These are phyloP conservation scores for Cladosporium sp. DNA, from an alignment of 2,329 filamentous ascomycete genomes.

Conservation along the genomic window DNA sequence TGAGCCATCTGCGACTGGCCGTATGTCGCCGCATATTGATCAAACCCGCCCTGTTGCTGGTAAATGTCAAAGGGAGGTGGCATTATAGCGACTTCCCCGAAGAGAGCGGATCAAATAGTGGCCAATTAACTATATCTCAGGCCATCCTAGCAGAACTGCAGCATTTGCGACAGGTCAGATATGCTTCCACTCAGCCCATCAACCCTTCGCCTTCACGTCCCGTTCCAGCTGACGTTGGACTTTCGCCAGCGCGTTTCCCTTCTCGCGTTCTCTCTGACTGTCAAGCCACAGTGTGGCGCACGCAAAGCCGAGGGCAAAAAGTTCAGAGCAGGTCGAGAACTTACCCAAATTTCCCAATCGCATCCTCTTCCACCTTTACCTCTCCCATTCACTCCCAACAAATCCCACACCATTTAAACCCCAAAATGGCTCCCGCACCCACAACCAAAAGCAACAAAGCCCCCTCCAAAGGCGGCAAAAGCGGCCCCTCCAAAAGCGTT, in stretches of 20 bases:
- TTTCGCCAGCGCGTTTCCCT: neutral
- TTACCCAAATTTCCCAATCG: conserved; percentile 7
- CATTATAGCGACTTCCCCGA: neutral
- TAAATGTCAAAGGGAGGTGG: conserved; percentile 4
- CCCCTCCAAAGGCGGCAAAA: conserved; percentile 6
- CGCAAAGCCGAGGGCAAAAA: conserved; percentile 12
- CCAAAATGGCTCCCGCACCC: conserved; percentile 11
- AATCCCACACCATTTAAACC: neutral
- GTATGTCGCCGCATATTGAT: neutral
- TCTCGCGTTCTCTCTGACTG: neutral
- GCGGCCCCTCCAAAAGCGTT: conserved; percentile 8
- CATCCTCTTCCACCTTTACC: neutral
- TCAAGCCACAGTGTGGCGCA: conserved; percentile 9
- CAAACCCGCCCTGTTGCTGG: conserved; percentile 4
- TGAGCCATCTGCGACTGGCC: neutral
- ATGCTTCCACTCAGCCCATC: neutral
- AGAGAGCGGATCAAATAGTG: neutral
- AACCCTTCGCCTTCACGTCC: neutral
- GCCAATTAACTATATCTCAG: neutral
- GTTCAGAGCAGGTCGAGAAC: neutral
- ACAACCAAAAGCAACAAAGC: conserved; percentile 12
- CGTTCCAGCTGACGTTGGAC: conserved; percentile 4
- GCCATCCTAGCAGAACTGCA: neutral
- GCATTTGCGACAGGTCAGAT: neutral
- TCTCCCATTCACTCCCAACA: neutral